These are phyloP conservation scores for Paraphoma sp. DNA, from an alignment of 2,329 filamentous ascomycete species.

Conservation along the genomic window DNA sequence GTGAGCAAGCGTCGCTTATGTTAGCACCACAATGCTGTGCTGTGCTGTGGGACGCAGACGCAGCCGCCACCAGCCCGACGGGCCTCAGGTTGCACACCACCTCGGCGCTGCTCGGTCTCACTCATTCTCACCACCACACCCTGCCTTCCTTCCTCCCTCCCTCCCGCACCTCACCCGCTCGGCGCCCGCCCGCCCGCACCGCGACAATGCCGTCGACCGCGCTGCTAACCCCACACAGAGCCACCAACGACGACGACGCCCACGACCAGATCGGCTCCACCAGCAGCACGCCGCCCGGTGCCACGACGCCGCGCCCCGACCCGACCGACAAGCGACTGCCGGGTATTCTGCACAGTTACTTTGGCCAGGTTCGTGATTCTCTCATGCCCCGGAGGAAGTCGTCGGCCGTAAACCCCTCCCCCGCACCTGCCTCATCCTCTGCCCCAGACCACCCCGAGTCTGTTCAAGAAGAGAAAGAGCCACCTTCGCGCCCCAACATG, in stretches of 20 bases:
- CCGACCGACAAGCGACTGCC: conserved; percentile 93
- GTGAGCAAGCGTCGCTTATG: conserved; percentile 14
- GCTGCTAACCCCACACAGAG: conserved; percentile 47
- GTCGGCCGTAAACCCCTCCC: conserved; percentile 46
- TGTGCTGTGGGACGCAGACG: conserved; percentile 5
- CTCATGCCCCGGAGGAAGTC: conserved; percentile 57
- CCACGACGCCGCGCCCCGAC: conserved; percentile 93
- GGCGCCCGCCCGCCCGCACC: conserved; percentile 10
- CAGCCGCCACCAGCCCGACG: conserved; percentile 13
- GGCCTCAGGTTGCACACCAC: conserved; percentile 38
- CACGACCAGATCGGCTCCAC: conserved; percentile 78
- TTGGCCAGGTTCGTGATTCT: conserved; percentile 95
- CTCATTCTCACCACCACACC: conserved; percentile 5
- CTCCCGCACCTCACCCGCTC: conserved; percentile 12
- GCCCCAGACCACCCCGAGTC: conserved; percentile 13
- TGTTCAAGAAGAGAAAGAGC: conserved; percentile 29
- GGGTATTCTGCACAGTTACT: conserved; percentile 93
- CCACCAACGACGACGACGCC: conserved; percentile 70
- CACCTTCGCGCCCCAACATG: conserved; percentile 56
- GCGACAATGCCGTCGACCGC: conserved; percentile 38
- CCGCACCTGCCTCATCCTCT: conserved; percentile 37
- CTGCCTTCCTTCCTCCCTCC: conserved; percentile 6
- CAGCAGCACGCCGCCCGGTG: conserved; percentile 86
- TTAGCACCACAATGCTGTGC: conserved; percentile 22
- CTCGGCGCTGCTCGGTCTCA: conserved; percentile 17